These are phyloP conservation scores for Adansonia madagascariensis DNA, from an alignment of 441 rosid genomes.

Conservation along the genomic window DNA sequence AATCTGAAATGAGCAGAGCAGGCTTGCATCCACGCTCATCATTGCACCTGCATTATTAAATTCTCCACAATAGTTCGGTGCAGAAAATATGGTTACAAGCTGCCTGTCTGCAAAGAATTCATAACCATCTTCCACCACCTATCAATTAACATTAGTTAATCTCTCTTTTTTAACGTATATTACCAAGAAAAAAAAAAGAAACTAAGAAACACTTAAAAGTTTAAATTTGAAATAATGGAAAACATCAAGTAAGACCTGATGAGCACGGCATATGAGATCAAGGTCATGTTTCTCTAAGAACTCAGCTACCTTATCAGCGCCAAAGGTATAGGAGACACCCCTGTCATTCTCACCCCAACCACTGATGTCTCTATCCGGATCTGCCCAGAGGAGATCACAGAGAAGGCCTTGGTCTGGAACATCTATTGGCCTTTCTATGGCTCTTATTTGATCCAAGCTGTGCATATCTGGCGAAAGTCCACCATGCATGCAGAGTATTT, in stretches of 20 bases:
- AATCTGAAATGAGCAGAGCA: conserved; percentile 70
- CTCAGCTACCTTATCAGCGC: conserved; percentile 45
- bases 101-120: conserved; percentile 70
- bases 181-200: not conserved
- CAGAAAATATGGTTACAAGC: conserved; percentile 63
- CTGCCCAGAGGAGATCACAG: conserved; percentile 53
- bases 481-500: conserved; percentile 52
- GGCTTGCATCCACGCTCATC: conserved; percentile 62
- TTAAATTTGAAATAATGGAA: not conserved
- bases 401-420: conserved; percentile 49
- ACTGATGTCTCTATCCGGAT: conserved; percentile 41
- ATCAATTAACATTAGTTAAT: conserved; percentile 15
- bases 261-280: conserved; percentile 46
- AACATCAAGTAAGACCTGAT: conserved; percentile 34
- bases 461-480: conserved; percentile 46
- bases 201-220: not conserved
- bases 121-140: conserved; percentile 77
- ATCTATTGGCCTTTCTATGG: conserved; percentile 43
- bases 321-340: conserved; percentile 49
- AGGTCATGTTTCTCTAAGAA: conserved; percentile 45
- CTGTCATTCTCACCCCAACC: conserved; percentile 52
- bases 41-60: conserved; percentile 65
- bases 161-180: not conserved
- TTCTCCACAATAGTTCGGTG: conserved; percentile 72
- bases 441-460: conserved; percentile 44